phyloP scores from a whole-genome alignment of 2,329 filamentous ascomycete genomes.

The Hymenoscyphus occultus region DNA sequence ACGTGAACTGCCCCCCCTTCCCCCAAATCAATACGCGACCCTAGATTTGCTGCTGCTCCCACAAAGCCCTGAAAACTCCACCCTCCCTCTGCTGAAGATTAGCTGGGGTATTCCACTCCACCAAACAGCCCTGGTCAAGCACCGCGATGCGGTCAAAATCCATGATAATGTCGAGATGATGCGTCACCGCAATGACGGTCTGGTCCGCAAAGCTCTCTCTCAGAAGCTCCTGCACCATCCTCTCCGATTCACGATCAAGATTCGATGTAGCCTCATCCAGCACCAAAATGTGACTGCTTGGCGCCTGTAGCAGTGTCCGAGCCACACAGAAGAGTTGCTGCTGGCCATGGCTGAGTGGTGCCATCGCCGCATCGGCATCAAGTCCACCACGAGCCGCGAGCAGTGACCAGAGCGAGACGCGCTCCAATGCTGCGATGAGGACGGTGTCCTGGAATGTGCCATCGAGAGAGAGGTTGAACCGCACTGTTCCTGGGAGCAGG shows the following conservation, averaged over 20 bases:
- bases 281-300: conserved; percentile 40
- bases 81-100: neutral
- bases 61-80: neutral
- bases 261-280: conserved; percentile 47
- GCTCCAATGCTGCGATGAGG: conserved; percentile 34
- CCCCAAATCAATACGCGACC: too few species aligned
- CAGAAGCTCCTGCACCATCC: too few species aligned
- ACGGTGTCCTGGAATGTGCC: conserved; percentile 71
- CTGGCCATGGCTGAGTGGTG: conserved; percentile 63
- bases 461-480: conserved; percentile 81
- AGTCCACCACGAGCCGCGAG: conserved; percentile 18
- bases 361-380: conserved; percentile 40
- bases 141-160: conserved; percentile 38
- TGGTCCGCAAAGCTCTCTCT: conserved; percentile 30
- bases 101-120: conserved; percentile 7
- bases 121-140: conserved; percentile 6
- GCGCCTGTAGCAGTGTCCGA: conserved; percentile 54
- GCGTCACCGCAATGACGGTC: conserved; percentile 48
- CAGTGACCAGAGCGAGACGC: conserved; percentile 36
- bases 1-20: too few species aligned
- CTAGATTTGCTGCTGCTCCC: too few species aligned
- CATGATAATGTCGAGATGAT: conserved; percentile 43
- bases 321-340: conserved; percentile 49
- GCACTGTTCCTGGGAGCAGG: conserved; percentile 81
- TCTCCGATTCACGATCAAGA: conserved; percentile 38